These are phyloP conservation scores for Fraxinus greggii DNA, from an alignment of 305 asterid genomes.

Conservation along the genomic window DNA sequence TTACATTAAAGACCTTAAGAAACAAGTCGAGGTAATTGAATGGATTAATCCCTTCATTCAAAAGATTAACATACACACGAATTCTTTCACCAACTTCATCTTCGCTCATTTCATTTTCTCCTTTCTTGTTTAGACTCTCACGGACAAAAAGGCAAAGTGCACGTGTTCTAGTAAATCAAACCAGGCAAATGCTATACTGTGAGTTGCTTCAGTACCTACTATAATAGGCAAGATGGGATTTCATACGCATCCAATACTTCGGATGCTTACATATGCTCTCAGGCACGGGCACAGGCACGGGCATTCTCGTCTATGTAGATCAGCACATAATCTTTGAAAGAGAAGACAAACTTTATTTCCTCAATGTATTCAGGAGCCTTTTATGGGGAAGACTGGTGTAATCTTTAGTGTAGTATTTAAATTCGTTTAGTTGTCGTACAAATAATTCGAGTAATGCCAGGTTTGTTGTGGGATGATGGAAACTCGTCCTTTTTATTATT, in stretches of 20 bases:
- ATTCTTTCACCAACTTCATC: conserved; percentile 29
- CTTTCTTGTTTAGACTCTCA: conserved; percentile 43
- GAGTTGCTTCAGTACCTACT: conserved; percentile 3
- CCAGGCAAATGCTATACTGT: conserved; percentile 8
- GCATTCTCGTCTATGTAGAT: background rate
- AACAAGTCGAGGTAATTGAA: conserved; percentile 56
- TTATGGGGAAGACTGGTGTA: background rate
- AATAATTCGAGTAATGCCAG: background rate
- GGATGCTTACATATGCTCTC: background rate
- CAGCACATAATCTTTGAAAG: background rate
- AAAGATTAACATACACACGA: background rate
- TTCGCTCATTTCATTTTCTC: background rate
- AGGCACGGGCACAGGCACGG: background rate
- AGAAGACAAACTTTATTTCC: background rate
- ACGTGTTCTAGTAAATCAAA: conserved; percentile 45
- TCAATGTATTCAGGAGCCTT: background rate
- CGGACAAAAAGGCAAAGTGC: conserved; percentile 53
- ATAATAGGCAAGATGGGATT: background rate
- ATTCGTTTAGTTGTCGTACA: background rate
- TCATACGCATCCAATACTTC: background rate
- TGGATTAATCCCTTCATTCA: conserved; percentile 13
- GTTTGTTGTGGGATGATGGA: background rate
- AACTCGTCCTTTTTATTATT: background rate
- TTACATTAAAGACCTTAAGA: conserved; percentile 75
- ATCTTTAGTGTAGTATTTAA: background rate